phyloP scores from a whole-genome alignment of 2,329 filamentous ascomycete species.

The Cladobotryum mycophilum region DNA sequence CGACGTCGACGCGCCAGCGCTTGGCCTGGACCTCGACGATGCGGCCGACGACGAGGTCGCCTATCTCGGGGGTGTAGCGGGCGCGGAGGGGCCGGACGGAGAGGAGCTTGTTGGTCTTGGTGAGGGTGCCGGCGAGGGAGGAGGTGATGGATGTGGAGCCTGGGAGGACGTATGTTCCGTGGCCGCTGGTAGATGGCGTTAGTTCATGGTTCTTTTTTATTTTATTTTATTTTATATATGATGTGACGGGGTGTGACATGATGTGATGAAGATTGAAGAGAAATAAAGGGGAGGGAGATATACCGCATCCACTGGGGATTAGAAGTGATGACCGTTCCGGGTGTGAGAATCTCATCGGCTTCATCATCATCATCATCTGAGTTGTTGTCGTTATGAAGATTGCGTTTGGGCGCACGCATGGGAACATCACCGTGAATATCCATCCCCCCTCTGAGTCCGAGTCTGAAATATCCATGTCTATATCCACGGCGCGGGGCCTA shows the following conservation, averaged over 20 bases:
- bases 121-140: slow-evolving; percentile 83
- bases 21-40: slow-evolving; percentile 92
- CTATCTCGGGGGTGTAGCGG: slow-evolving; percentile 91
- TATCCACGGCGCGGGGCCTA: slow-evolving; percentile 7
- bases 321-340: slow-evolving; percentile 79
- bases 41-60: slow-evolving; percentile 87
- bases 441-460: slow-evolving; percentile 41
- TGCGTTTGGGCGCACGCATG: slow-evolving; percentile 38
- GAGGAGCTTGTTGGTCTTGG: slow-evolving; percentile 94
- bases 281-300: slow-evolving; percentile 18
- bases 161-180: slow-evolving; percentile 75
- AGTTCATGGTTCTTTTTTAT: slow-evolving; percentile 7
- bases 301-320: slow-evolving; percentile 96
- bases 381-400: slow-evolving; percentile 19
- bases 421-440: slow-evolving; percentile 39
- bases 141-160: slow-evolving; percentile 67
- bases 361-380: slow-evolving; percentile 16
- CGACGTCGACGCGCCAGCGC: slow-evolving; percentile 93
- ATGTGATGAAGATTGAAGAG: background rate
- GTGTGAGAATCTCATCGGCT: slow-evolving; percentile 64
- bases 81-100: slow-evolving; percentile 85
- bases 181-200: slow-evolving; percentile 55
- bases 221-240: background rate
- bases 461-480: slow-evolving; percentile 24
- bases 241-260: slow-evolving; percentile 3